Evolutionary conservation across 2,329 filamentous ascomycete genomes (phyloP).

Genomic region (Alternaria atra): DNA sequence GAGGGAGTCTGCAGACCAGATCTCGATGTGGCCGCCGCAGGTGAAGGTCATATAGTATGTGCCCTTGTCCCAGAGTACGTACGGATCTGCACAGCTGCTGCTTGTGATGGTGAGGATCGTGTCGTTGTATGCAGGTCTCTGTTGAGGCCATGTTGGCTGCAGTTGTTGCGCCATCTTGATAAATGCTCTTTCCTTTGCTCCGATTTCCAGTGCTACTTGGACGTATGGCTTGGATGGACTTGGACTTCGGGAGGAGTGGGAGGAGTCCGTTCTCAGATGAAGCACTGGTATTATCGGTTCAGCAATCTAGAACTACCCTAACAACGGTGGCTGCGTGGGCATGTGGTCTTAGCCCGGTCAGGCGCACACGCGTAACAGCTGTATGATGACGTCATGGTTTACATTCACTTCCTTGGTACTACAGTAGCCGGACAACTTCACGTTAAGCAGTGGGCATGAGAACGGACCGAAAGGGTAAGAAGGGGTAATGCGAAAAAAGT

Average conservation of each 20-base stretch:
- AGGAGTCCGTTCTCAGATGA: neutral
- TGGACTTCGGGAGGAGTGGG: no score
- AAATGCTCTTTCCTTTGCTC: neutral
- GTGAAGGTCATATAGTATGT: slow-evolving; percentile 60
- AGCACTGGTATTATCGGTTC: neutral
- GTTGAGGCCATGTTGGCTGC: slow-evolving; percentile 10
- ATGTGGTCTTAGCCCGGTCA: slow-evolving; percentile 17
- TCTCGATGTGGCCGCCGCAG: slow-evolving; percentile 54
- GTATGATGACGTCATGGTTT: slow-evolving; percentile 27
- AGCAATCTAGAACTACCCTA: neutral
- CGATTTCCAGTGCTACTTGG: neutral
- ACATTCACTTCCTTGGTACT: neutral
- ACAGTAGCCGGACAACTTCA: slow-evolving; percentile 2
- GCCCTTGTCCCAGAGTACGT: slow-evolving; percentile 53
- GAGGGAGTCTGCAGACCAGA: slow-evolving; percentile 55
- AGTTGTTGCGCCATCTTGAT: slow-evolving; percentile 15
- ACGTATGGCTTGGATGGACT: neutral
- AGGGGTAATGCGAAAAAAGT: neutral
- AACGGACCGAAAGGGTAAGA: slow-evolving; percentile 1
- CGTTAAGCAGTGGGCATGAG: slow-evolving; percentile 18
- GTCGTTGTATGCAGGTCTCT: slow-evolving; percentile 46
- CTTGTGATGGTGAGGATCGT: slow-evolving; percentile 55
- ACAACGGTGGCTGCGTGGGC: neutral
- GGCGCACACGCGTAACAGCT: slow-evolving; percentile 15
- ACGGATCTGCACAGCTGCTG: slow-evolving; percentile 55